Conservation (phyloP, 805 yeast species). For the Starmerella floris region DNA sequence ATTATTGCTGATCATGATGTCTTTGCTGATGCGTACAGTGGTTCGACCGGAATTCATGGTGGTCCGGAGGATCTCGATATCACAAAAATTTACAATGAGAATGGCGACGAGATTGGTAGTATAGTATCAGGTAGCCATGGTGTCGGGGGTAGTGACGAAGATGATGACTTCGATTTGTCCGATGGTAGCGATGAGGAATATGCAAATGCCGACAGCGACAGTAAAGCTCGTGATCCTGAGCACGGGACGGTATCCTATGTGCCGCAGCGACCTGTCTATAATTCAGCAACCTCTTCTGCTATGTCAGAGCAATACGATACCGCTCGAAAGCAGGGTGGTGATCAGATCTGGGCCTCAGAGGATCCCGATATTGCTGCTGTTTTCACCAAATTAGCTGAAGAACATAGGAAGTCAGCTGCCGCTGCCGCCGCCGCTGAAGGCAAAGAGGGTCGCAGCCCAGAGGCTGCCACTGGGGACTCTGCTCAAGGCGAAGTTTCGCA, state of each 20-base stretch:
- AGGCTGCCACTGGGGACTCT: not conserved
- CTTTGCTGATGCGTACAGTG: not conserved
- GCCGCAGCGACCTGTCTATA: conserved; percentile 3
- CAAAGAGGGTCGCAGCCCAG: not conserved
- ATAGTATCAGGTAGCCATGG: no score
- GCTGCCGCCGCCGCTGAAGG: not conserved
- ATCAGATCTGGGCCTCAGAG: not conserved
- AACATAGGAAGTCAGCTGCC: not conserved
- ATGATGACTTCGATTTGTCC: conserved; percentile 15
- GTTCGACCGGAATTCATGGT: not conserved
- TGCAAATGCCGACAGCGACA: not conserved
- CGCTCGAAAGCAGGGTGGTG: not conserved
- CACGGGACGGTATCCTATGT: conserved; percentile 5
- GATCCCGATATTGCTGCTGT: conserved; percentile 4
- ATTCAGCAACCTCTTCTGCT: not conserved
- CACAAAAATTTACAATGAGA: not conserved
- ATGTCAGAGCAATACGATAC: not conserved
- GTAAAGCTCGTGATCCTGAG: not conserved
- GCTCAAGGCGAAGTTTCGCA: not conserved
- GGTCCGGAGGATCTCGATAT: not conserved
- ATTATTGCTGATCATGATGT: not conserved
- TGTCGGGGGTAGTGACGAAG: conserved; percentile 5
- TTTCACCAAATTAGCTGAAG: conserved; percentile 1
- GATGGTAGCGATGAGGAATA: conserved; percentile 16
- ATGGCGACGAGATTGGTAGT: not conserved